Evolutionary conservation across 192 early-diverging fungal species (phyloP).

Genomic region (Rhizophagus prolifer): DNA sequence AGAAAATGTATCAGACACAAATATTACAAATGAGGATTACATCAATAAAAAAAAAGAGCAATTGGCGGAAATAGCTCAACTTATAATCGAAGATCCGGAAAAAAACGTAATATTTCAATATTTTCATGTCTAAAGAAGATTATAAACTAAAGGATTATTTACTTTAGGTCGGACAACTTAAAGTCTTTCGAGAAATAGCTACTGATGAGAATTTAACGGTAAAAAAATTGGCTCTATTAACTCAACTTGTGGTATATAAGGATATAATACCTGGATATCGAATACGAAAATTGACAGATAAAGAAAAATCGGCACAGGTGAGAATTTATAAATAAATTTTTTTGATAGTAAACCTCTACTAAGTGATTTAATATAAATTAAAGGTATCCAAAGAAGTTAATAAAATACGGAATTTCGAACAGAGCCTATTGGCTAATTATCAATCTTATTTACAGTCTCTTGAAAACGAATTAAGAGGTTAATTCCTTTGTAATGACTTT

Average conservation of each 20-base stretch:
- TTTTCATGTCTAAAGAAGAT: background rate
- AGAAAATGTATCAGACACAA: slow-evolving; percentile 39
- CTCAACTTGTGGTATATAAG: slow-evolving; percentile 90
- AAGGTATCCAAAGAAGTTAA: slow-evolving; percentile 90
- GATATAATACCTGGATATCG: slow-evolving; percentile 96
- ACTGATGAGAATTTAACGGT: slow-evolving; percentile 63
- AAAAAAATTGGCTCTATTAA: slow-evolving; percentile 75
- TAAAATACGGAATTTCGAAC: slow-evolving; percentile 84
- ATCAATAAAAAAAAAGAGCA: slow-evolving; percentile 70
- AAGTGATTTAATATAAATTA: background rate
- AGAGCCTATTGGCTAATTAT: slow-evolving; percentile 78
- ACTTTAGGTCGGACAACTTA: slow-evolving; percentile 62
- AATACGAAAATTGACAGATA: slow-evolving; percentile 83
- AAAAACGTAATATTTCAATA: slow-evolving; percentile 45
- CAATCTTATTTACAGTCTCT: slow-evolving; percentile 81
- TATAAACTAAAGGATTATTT: slow-evolving; percentile 2
- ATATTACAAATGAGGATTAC: slow-evolving; percentile 56
- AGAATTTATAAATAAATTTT: background rate
- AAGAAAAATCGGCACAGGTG: slow-evolving; percentile 61
- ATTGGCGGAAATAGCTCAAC: slow-evolving; percentile 77
- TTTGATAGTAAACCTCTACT: background rate
- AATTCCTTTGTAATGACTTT: slow-evolving; percentile 1
- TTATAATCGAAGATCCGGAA: slow-evolving; percentile 83
- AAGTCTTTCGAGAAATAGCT: slow-evolving; percentile 64
- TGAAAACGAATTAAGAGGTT: slow-evolving; percentile 47